A percentile compares a stretch with the other conserved stretches of the same genome.
phyloP scores from a whole-genome alignment of 2,329 filamentous ascomycete genomes.

The Triangularia verruculosa region DNA sequence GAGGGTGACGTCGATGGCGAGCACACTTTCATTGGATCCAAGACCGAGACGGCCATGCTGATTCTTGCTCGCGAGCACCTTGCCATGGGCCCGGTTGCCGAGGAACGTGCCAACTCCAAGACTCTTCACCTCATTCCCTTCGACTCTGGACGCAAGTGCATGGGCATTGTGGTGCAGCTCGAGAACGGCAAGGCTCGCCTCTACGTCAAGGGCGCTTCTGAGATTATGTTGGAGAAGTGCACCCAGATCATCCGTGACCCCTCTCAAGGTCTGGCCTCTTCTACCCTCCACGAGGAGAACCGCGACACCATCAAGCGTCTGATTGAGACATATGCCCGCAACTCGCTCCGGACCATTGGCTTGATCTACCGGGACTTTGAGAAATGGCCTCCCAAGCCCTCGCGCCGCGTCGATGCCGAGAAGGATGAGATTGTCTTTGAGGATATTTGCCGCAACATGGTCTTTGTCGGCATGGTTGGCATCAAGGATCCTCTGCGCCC shows the following conservation, averaged over 20 bases:
- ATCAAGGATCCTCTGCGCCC: slow-evolving; percentile 78
- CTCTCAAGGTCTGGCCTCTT: slow-evolving; percentile 41
- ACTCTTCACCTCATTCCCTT: slow-evolving; percentile 69
- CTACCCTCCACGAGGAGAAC: slow-evolving; percentile 50
- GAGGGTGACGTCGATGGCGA: slow-evolving; percentile 68
- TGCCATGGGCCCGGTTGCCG: slow-evolving; percentile 62
- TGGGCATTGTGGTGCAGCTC: slow-evolving; percentile 57
- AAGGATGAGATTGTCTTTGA: slow-evolving; percentile 63
- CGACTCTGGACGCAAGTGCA: slow-evolving; percentile 72
- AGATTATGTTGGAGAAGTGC: slow-evolving; percentile 60
- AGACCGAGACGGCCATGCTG: slow-evolving; percentile 74
- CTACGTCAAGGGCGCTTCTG: slow-evolving; percentile 63
- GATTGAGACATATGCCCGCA: slow-evolving; percentile 74
- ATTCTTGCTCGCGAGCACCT: slow-evolving; percentile 65
- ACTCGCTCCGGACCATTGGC: slow-evolving; percentile 80
- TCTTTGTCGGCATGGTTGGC: slow-evolving; percentile 67
- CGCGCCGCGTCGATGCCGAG: slow-evolving; percentile 52
- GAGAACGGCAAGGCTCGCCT: slow-evolving; percentile 52
- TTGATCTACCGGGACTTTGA: slow-evolving; percentile 82
- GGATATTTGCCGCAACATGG: slow-evolving; percentile 64
- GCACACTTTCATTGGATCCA: slow-evolving; percentile 69
- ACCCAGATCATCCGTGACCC: slow-evolving; percentile 50
- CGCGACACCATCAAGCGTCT: slow-evolving; percentile 58
- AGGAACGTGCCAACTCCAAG: slow-evolving; percentile 57
- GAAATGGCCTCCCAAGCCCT: slow-evolving; percentile 72